Evolutionary conservation across 352 stramenopile species (phyloP).

Genomic region (Phytophthora europaea): DNA sequence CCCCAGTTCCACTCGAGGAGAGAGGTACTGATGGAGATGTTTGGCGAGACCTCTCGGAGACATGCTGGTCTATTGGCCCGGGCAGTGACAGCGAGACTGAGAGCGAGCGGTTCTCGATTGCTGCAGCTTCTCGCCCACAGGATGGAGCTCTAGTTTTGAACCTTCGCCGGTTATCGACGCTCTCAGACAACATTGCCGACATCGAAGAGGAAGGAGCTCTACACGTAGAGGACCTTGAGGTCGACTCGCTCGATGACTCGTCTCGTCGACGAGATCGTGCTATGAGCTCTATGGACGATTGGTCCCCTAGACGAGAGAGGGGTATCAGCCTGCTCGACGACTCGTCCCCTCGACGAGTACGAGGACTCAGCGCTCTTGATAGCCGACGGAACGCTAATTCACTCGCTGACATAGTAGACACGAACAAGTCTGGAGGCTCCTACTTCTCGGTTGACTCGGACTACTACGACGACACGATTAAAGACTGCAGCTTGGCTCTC

Average conservation of each 20-base stretch:
- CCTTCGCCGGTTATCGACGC: constrained; percentile 16
- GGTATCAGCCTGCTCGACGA: constrained; percentile 29
- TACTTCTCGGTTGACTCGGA: constrained; percentile 43
- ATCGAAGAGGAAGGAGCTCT: constrained; percentile 12
- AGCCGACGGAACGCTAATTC: constrained; percentile 19
- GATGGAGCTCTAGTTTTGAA: constrained; percentile 3
- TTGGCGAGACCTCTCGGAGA: constrained; percentile 41
- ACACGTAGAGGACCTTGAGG: neutral
- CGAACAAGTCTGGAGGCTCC: constrained; percentile 23
- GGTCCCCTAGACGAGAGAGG: constrained; percentile 20
- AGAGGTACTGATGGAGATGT: constrained; percentile 7
- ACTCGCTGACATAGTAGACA: constrained; percentile 10
- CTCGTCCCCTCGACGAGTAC: constrained; percentile 32
- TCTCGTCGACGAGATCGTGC: constrained; percentile 27
- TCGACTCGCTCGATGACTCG: constrained; percentile 28
- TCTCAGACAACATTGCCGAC: constrained; percentile 28
- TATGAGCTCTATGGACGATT: constrained; percentile 12
- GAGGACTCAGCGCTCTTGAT: constrained; percentile 33
- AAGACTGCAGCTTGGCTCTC: constrained; percentile 31
- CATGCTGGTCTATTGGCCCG: constrained; percentile 48
- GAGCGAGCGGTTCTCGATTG: constrained; percentile 17
- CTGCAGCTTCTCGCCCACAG: neutral
- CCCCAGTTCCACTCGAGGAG: neutral
- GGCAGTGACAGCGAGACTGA: constrained; percentile 42
- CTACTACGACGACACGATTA: constrained; percentile 36